Percentiles rank a stretch among this genome's conserved stretches.
phyloP scores from a whole-genome alignment of 805 yeast genomes.

The Cyberlindnera mrakii region DNA sequence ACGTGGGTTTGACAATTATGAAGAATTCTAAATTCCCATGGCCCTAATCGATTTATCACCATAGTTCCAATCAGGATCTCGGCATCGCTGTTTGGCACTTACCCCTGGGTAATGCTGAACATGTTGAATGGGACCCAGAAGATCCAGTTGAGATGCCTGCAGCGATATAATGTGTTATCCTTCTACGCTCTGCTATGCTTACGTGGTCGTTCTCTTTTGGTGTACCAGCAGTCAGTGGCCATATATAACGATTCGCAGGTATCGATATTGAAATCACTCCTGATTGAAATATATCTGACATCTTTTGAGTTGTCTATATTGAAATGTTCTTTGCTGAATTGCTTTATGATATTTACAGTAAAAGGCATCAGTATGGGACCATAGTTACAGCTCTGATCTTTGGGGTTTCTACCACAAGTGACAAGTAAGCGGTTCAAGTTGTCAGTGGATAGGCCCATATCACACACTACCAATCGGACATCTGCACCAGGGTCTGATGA shows the following conservation, averaged over 20 bases:
- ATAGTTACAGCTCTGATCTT: conserved; percentile 26
- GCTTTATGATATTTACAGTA: too few species aligned
- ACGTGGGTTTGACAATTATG: conserved; percentile 35
- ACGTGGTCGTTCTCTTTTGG: conserved; percentile 9
- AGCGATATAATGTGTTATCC: conserved; percentile 16
- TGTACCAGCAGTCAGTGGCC: conserved; percentile 6
- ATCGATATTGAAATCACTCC: conserved; percentile 44
- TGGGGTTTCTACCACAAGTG: conserved; percentile 39
- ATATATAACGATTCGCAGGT: conserved; percentile 40
- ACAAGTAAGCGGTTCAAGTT: conserved; percentile 44
- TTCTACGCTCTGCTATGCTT: conserved; percentile 6
- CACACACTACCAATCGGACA: conserved; percentile 47
- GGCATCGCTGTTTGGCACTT: conserved; percentile 34
- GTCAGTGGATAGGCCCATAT: conserved; percentile 37
- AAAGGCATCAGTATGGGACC: conserved; percentile 30
- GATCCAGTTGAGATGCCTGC: conserved; percentile 25
- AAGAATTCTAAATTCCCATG: conserved; percentile 13
- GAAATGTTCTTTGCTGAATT: too few species aligned
- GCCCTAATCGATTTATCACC: conserved; percentile 22
- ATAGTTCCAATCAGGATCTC: conserved; percentile 32
- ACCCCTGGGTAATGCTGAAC: conserved; percentile 42
- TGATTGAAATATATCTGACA: conserved; percentile 42
- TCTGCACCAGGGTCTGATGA: conserved; percentile 62
- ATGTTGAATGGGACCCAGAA: conserved; percentile 31
- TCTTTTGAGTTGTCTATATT: conserved; percentile 36